phyloP scores from a whole-genome alignment of 2,329 filamentous ascomycete genomes.

The Neofusicoccum sp. region DNA sequence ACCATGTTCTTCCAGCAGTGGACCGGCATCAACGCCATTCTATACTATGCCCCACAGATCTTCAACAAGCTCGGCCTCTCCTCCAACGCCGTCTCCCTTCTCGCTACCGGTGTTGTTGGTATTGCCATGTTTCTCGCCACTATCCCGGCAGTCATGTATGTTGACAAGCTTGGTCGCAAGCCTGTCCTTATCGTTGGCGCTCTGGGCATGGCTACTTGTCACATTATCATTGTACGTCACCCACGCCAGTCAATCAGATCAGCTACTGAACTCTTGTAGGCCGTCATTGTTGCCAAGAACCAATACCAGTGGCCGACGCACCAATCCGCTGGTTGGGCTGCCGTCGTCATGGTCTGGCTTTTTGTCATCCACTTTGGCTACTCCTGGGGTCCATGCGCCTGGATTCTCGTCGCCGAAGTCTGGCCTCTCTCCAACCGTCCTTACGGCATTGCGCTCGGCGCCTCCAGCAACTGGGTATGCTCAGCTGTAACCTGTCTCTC shows the following conservation, averaged over 20 bases:
- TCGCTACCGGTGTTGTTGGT: conserved; percentile 72
- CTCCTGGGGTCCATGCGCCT: conserved; percentile 73
- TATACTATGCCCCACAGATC: conserved; percentile 55
- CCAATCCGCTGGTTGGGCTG: conserved; percentile 67
- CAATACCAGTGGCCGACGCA: conserved; percentile 61
- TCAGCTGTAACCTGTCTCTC: conserved; percentile 57
- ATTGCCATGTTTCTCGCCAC: conserved; percentile 70
- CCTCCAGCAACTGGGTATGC: conserved; percentile 47
- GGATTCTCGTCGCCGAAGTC: conserved; percentile 75
- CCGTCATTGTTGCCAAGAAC: conserved; percentile 65
- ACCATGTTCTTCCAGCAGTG: conserved; percentile 56
- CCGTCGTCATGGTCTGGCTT: conserved; percentile 71
- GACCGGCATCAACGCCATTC: conserved; percentile 48
- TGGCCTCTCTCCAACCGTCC: conserved; percentile 72
- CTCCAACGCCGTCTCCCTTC: conserved; percentile 55
- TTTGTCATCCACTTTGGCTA: conserved; percentile 77
- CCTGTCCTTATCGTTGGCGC: conserved; percentile 66
- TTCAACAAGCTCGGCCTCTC: conserved; percentile 51
- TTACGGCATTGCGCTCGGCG: conserved; percentile 71
- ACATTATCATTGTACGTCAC: conserved; percentile 63
- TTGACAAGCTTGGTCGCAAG: conserved; percentile 66
- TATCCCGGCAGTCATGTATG: conserved; percentile 66
- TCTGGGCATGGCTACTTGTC: conserved; percentile 69
- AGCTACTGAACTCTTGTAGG: neutral
- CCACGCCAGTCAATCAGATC: conserved; percentile 17